phyloP scores from a whole-genome alignment of 1,284 basidiomycete species.

The Trichosporon inkin region DNA sequence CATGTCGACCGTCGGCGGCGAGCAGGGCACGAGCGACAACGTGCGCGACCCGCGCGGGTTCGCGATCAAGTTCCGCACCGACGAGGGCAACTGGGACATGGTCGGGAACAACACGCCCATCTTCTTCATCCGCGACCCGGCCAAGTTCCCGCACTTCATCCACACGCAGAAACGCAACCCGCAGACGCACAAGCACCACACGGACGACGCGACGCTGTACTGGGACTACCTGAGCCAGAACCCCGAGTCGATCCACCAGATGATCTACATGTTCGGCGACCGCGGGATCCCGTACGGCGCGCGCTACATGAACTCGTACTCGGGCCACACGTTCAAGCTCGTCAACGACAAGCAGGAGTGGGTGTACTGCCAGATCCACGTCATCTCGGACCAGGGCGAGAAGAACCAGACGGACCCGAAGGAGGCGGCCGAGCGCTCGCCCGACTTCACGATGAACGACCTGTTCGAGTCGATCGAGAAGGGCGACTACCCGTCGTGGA shows the following conservation, averaged over 20 bases:
- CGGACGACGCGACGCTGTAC: constrained; percentile 46
- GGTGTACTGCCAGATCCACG: constrained; percentile 77
- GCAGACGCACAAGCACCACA: constrained; percentile 5
- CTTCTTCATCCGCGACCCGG: constrained; percentile 66
- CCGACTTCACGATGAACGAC: constrained; percentile 71
- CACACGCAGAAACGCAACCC: constrained; percentile 79
- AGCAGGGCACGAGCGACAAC: constrained; percentile 80
- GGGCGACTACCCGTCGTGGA: constrained; percentile 56
- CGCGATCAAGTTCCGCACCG: constrained; percentile 81
- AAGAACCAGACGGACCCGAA: constrained; percentile 54
- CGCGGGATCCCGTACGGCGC: constrained; percentile 74
- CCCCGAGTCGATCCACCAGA: constrained; percentile 84
- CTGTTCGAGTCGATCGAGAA: constrained; percentile 72
- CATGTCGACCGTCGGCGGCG: constrained; percentile 59
- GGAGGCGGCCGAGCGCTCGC: constrained; percentile 55
- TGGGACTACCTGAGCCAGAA: constrained; percentile 86
- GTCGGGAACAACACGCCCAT: constrained; percentile 65
- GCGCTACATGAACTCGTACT: constrained; percentile 82
- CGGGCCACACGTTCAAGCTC: constrained; percentile 88
- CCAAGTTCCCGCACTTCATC: constrained; percentile 72
- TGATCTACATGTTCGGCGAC: constrained; percentile 57
- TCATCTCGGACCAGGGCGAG: constrained; percentile 69
- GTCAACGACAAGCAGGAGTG: constrained; percentile 75
- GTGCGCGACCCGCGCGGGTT: constrained; percentile 86
- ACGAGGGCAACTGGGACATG: constrained; percentile 85